Base-by-base conservation (phyloP, 2,329 filamentous ascomycete genomes). In the Didymella glomerata region DNA sequence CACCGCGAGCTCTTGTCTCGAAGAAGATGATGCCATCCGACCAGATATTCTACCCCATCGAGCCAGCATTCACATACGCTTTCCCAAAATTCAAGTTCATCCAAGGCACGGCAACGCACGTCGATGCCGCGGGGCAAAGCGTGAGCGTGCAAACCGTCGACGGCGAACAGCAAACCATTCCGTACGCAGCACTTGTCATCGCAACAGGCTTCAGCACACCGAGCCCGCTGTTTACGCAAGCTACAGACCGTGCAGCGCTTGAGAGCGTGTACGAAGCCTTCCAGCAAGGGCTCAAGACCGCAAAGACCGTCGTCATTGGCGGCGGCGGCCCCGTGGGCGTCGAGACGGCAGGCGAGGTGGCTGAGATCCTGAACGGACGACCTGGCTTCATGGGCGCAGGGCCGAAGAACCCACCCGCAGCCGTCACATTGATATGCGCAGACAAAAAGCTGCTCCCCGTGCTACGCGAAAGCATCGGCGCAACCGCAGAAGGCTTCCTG, bases 141-240 rank as follows among this genome's bases (percentile, higher is more conserved):
- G 80, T 88, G 4, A 68, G 69, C 30, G 67, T 76, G 2, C 66
- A 65, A 20, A 78, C 74, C 18, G 75, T 69, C 20, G 69, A 72
- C 22, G 72, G 66, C 57, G 74, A 70, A 56, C 68, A 71, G 41
- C 66, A 67, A 44, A 66, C 63, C 9, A 67, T 86, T 25, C 67
- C 77, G 5, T 87, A 84, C 68, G 79, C 83, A 52, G 80, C 83
- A 13, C 79, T 87, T 9, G 77, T 87, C 40, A 83, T 87, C 62
- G 84, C 84, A 3, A 85, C 84, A 1, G 85, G 85, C 3, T 79
- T 83, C 24, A 78, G 73, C 14, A 83, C 84, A 1, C 73, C 78
- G 0, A 79, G 80, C 9, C 78, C 82, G 0, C 70, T 81, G 2
- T 76, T 83, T 48, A 83, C 82, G 13, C 73, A 80, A 10, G 57